These are phyloP conservation scores for Colletotrichum noveboracense DNA, from an alignment of 2,329 filamentous ascomycete species.

Conservation along the genomic window DNA sequence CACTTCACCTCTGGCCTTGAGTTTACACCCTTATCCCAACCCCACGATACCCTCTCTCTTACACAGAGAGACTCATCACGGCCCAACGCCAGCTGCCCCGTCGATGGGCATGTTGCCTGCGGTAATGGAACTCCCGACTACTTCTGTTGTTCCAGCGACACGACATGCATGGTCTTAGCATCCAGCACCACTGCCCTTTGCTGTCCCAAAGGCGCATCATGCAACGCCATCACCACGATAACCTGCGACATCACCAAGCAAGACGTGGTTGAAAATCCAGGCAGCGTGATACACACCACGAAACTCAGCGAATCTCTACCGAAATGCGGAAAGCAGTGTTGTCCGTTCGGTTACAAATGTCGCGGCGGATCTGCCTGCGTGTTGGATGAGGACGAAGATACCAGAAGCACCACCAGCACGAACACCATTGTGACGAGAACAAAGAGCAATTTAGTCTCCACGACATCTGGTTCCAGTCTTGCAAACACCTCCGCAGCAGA, in stretches of 20 bases:
- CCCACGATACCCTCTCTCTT: neutral
- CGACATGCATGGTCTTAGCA: constrained; percentile 65
- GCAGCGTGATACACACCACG: constrained; percentile 69
- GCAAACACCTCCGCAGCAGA: neutral
- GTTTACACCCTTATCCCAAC: neutral
- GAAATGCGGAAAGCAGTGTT: constrained; percentile 69
- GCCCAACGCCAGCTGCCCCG: constrained; percentile 9
- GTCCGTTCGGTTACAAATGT: constrained; percentile 76
- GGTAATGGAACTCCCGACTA: constrained; percentile 54
- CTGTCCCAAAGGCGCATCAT: constrained; percentile 65
- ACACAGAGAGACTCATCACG: neutral
- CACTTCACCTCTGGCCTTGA: neutral
- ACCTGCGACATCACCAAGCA: constrained; percentile 68
- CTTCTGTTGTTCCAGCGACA: constrained; percentile 68
- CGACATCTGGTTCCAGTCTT: neutral
- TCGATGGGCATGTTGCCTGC: constrained; percentile 7
- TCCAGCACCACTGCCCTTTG: constrained; percentile 71
- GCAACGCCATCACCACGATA: constrained; percentile 65
- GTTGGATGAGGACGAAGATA: constrained; percentile 52
- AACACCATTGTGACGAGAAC: neutral
- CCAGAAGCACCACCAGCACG: neutral
- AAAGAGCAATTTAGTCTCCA: neutral
- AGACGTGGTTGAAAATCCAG: constrained; percentile 60
- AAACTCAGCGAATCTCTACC: constrained; percentile 61
- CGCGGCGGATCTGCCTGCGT: constrained; percentile 48